Percentiles rank a stretch among this genome's conserved stretches.
Conservation (phyloP, 805 yeast species). For the Yarrowia alimentaria region DNA sequence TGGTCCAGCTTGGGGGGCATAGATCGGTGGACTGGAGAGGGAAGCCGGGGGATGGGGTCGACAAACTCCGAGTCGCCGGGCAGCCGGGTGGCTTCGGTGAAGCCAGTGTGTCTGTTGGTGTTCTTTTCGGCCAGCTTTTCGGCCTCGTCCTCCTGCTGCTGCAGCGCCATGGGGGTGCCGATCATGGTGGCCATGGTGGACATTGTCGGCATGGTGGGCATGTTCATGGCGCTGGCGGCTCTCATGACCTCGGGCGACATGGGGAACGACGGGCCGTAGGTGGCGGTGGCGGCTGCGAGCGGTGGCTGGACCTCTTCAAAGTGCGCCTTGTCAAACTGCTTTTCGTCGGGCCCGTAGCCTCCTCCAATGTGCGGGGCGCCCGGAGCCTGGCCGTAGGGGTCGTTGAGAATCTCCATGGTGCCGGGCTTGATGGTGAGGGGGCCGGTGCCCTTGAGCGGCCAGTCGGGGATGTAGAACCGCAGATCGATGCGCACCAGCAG, state of each 20-base stretch:
- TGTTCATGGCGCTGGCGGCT: conserved; percentile 8
- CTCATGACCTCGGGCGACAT: conserved; percentile 17
- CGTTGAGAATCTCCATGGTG: conserved; percentile 41
- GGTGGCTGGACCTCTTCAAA: conserved; percentile 16
- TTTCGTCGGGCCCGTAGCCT: conserved; percentile 8
- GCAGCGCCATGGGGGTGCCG: conserved; percentile 2
- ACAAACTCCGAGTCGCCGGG: conserved; percentile 17
- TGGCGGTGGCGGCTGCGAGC: too few species aligned
- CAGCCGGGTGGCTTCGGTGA: conserved; percentile 11
- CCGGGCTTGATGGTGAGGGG: conserved; percentile 50
- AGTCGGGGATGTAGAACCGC: conserved; percentile 77
- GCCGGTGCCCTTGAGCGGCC: conserved; percentile 40
- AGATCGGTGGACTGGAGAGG: too few species aligned
- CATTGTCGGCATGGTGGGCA: too few species aligned
- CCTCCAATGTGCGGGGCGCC: too few species aligned
- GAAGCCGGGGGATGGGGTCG: conserved; percentile 9
- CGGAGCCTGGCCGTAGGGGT: conserved; percentile 2
- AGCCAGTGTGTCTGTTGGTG: conserved; percentile 9
- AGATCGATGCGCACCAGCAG: conserved; percentile 69
- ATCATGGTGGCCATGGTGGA: too few species aligned
- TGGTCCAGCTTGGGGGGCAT: conserved; percentile 12
- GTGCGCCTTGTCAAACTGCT: conserved; percentile 9
- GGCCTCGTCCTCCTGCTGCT: conserved; percentile 1
- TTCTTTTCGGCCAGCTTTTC: conserved; percentile 2
- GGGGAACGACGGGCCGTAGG: conserved; percentile 9